Evolutionary conservation across 2,329 filamentous ascomycete species (phyloP), one percentile per base, ranked within the genome.

Genomic region (Apiospora aurea): DNA sequence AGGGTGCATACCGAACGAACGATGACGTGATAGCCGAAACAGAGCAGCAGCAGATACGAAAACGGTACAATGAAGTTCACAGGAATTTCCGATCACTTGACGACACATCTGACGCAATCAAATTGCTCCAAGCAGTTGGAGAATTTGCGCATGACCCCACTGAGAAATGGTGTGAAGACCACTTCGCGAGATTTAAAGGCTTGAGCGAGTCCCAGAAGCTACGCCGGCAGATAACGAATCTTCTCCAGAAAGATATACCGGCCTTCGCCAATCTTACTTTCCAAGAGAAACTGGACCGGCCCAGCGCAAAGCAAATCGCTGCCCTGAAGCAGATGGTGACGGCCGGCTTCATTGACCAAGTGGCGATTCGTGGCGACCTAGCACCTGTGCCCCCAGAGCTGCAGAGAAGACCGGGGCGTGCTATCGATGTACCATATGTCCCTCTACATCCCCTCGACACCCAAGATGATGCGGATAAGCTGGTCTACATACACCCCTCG

Each of bases 361-460:
- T 99, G 53, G 96, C 96, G 66, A 95, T 98, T 76, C 93, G 96
- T 73, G 94, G 94, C 4, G 96, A 99, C 81, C 85, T 94, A n/a
- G 88, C 94, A 0, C 94, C 94, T 0, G 88, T 87, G 16, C 93
- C 94, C 0, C 91, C 92, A 0, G 90, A 92, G 73, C 83, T 88
- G 70, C 83, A 86, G 66, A 87, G 92, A 24, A 94, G 93, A 74
- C 94, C 95, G 0, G 91, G 90, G 69, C 90, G 95, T n/a, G 93
- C 95, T 1, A 97, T 96, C 75, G 95, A 98, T 76, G 93, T 98
- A 2, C 93, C 96, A 0, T 99, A 98, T 79, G 82, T 97, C 8
- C 95, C 96, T 0, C 90, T 99, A 5, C 90, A 95, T 75, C 91
- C 94, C 0, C 85, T 94, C 73, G 80, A 89, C 61, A 78, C 79